Base-by-base conservation (phyloP, 2,329 filamentous ascomycete genomes). In the Epichloe sylvatica region DNA sequence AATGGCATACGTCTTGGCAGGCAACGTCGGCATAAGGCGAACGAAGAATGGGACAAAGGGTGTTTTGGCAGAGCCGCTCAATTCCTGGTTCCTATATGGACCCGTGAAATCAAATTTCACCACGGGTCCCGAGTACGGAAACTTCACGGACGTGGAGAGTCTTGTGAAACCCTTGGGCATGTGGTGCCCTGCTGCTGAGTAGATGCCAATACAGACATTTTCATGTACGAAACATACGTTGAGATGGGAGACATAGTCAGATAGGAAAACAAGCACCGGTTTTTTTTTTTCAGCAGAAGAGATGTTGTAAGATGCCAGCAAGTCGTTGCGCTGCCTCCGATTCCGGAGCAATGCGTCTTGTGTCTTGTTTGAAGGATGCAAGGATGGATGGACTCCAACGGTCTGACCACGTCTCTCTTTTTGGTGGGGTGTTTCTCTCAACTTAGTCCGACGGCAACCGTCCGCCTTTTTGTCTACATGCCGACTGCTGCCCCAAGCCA, bases 21-120 rank as follows among this genome's bases (percentile, higher is more conserved):
- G 69, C 0, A 68, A 63, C 17, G 58, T 66, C 5, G 68, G 67
- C 4, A 54, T 71, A 40, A 52, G 48, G 34, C 57, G 66, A 42
- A 58, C 55, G 12, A 17, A 34, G 35, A 48, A 53, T 1, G 49
- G 49, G 12, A 47, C 50, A 3, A 53, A 40, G 0, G 57, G 51
- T 1, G 60, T 62, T 8, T 61, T 56, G 9, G 56, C 64, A 6
- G 57, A 61, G 54, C 68, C 68, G 8, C 53, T 65, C 35, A 69
- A 65, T 42, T 62, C 64, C 13, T 70, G 68, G 67, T 67, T 70
- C 54, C 44, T 70, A 30, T 70, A 68, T 47, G 67, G 59, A 2
- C 67, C 67, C 1, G 62, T 64, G 2, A 54, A 65, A 11, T 44
- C 56, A 34, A 57, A 58, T 2, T 46, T 57, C 15, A 61, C 53